Percentiles rank a stretch among this genome's conserved stretches.
Evolutionary conservation across 768 basidiomycete genomes (phyloP).

Genomic region (Boletus subcaerulescens): DNA sequence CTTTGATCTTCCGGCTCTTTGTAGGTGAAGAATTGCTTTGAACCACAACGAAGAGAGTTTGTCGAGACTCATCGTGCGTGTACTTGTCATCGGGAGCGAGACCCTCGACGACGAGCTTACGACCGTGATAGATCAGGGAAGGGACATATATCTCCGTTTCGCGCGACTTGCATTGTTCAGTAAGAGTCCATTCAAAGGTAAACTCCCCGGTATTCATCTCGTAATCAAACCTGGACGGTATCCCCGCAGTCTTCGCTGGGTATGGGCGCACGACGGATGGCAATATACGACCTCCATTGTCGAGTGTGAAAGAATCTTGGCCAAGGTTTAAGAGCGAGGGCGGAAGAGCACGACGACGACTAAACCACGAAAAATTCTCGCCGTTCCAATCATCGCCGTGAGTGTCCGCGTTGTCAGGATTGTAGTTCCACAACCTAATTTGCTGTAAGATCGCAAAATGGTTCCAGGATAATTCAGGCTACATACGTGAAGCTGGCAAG

Average conservation of each 20-base stretch:
- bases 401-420: conserved; percentile 77
- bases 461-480: neutral
- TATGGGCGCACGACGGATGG: conserved; percentile 85
- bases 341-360: conserved; percentile 54
- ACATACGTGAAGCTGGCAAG: conserved; percentile 85
- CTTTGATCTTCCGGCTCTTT: conserved; percentile 45
- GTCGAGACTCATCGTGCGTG: conserved; percentile 58
- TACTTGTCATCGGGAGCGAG: conserved; percentile 50
- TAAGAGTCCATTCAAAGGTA: conserved; percentile 55
- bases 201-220: conserved; percentile 73
- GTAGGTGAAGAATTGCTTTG: conserved; percentile 42
- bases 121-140: conserved; percentile 51
- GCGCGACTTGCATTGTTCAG: conserved; percentile 33
- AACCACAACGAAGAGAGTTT: conserved; percentile 76
- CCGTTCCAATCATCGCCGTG: conserved; percentile 91
- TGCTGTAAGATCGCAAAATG: neutral
- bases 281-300: conserved; percentile 80
- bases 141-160: conserved; percentile 88
- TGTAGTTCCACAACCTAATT: conserved; percentile 89
- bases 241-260: conserved; percentile 84
- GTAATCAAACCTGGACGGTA: conserved; percentile 71
- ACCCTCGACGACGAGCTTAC: conserved; percentile 58
- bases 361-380: conserved; percentile 98
- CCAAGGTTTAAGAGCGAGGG: conserved; percentile 52
- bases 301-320: conserved; percentile 66